A percentile compares a stretch with the other conserved stretches of the same genome.
These are phyloP conservation scores for Manihot esculenta DNA, from an alignment of 441 rosid species.

Conservation along the genomic window DNA sequence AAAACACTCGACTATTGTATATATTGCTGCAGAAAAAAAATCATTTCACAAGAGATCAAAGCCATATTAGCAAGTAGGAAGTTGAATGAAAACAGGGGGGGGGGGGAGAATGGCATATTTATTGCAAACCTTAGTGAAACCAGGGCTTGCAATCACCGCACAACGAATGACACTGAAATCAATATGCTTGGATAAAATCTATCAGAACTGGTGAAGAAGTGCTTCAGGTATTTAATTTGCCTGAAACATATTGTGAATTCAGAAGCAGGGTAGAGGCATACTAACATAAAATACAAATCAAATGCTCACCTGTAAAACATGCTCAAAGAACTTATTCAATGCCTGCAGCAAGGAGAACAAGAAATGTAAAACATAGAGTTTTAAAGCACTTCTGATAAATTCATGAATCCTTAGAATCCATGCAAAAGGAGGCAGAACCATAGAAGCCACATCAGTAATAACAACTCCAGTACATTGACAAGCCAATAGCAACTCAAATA, in stretches of 20 bases:
- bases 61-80: neutral
- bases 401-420: neutral
- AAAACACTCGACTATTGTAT: neutral
- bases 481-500: neutral
- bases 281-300: conserved; percentile 1
- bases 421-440: neutral
- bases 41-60: neutral
- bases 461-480: too few relatives aligned
- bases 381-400: conserved; percentile 16
- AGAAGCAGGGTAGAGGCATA: conserved; percentile 16
- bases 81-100: neutral
- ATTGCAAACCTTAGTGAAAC: conserved; percentile 83
- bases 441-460: neutral
- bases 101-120: neutral
- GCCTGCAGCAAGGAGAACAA: conserved; percentile 49
- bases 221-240: neutral
- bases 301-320: conserved; percentile 73
- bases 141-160: conserved; percentile 99
- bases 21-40: neutral
- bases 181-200: conserved; percentile 43
- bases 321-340: conserved; percentile 84
- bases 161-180: conserved; percentile 91
- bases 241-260: neutral
- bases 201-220: neutral
- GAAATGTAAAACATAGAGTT: conserved; percentile 9